Percentiles rank a stretch among this genome's conserved stretches.
phyloP scores from a whole-genome alignment of 805 yeast species.

The Metschnikowia kunwiensis region DNA sequence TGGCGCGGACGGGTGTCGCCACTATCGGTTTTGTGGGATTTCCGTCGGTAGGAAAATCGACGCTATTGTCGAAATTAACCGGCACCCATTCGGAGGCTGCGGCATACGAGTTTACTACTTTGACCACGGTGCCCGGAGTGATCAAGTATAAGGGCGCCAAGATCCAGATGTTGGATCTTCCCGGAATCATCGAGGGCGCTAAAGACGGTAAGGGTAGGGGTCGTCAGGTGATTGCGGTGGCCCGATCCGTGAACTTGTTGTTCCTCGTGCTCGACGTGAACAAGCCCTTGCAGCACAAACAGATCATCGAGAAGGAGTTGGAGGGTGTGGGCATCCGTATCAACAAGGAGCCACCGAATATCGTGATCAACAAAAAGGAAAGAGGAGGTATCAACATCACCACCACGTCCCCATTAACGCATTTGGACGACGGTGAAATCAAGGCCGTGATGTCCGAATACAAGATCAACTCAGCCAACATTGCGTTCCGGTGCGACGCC shows the following conservation, averaged over 20 bases:
- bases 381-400: slow-evolving; percentile 95
- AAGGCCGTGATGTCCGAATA: slow-evolving; percentile 96
- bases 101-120: slow-evolving; percentile 94
- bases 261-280: slow-evolving; percentile 94
- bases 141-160: slow-evolving; percentile 96
- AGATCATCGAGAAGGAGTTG: slow-evolving; percentile 88
- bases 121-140: slow-evolving; percentile 96
- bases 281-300: slow-evolving; percentile 92
- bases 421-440: slow-evolving; percentile 87
- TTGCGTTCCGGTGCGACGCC: slow-evolving; percentile 96
- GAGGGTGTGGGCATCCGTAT: slow-evolving; percentile 97
- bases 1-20: slow-evolving; percentile 98
- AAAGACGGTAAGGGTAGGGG: slow-evolving; percentile 92
- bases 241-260: slow-evolving; percentile 92
- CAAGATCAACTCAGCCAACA: slow-evolving; percentile 91
- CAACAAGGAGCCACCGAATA: slow-evolving; percentile 90
- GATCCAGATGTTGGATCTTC: slow-evolving; percentile 91
- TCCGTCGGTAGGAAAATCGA: slow-evolving; percentile 92
- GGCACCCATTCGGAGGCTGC: slow-evolving; percentile 99
- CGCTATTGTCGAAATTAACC: slow-evolving; percentile 81
- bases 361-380: slow-evolving; percentile 86
- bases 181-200: slow-evolving; percentile 90
- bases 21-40: slow-evolving; percentile 97
- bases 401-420: slow-evolving; percentile 88
- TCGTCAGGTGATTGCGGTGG: slow-evolving; percentile 97